These are phyloP conservation scores for Leccinum rimulosum DNA, from an alignment of 768 basidiomycete genomes.

Conservation along the genomic window DNA sequence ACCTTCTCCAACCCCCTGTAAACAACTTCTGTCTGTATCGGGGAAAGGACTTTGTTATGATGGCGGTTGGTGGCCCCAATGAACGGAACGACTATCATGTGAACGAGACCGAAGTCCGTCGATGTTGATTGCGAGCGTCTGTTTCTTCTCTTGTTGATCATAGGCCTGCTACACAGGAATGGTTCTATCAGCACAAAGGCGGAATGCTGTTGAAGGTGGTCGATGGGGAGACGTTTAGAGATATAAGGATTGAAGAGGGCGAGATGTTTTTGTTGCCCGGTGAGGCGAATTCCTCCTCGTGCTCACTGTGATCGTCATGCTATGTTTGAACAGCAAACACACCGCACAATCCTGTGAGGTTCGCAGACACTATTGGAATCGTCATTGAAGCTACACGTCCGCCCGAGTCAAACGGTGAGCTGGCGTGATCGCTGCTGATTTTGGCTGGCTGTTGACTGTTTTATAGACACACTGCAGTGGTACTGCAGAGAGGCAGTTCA, in stretches of 20 bases:
- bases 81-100: slow-evolving; percentile 92
- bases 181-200: slow-evolving; percentile 98
- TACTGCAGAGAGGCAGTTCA: slow-evolving; percentile 75
- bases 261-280: slow-evolving; percentile 97
- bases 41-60: slow-evolving; percentile 87
- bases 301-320: background rate
- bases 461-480: slow-evolving; percentile 87
- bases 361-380: slow-evolving; percentile 85
- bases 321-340: slow-evolving; percentile 68
- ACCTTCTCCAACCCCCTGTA: slow-evolving; percentile 86
- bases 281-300: slow-evolving; percentile 30
- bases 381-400: slow-evolving; percentile 89
- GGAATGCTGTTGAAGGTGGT: slow-evolving; percentile 88
- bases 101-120: slow-evolving; percentile 84
- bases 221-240: slow-evolving; percentile 74
- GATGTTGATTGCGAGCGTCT: background rate
- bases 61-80: slow-evolving; percentile 96
- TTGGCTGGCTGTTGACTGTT: background rate
- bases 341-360: slow-evolving; percentile 94
- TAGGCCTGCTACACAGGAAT: slow-evolving; percentile 55
- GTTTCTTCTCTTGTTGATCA: background rate
- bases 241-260: slow-evolving; percentile 89
- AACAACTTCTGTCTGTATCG: slow-evolving; percentile 86
- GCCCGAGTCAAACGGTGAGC: slow-evolving; percentile 65
- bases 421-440: background rate